phyloP scores from a whole-genome alignment of 345 rosid genomes.

The Leavenworthia alabamica region DNA sequence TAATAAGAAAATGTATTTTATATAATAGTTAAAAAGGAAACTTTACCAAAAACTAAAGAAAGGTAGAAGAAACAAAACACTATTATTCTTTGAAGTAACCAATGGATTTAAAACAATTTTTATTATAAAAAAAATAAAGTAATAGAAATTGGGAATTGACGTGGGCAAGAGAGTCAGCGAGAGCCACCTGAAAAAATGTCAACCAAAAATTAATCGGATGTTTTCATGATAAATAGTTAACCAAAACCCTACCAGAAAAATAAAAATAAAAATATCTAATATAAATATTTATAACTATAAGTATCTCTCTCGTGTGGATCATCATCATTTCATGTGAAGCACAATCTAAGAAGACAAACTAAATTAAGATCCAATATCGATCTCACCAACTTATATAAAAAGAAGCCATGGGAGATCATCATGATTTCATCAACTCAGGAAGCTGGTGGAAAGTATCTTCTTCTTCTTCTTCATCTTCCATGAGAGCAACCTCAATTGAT shows the following conservation, averaged over 20 bases:
- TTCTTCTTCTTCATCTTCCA: constrained; percentile 49
- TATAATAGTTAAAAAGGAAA: background rate
- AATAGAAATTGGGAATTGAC: constrained; percentile 25
- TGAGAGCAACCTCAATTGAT: constrained; percentile 57
- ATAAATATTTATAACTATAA: constrained; percentile 29
- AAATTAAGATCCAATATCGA: constrained; percentile 25
- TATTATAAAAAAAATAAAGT: background rate
- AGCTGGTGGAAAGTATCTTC: constrained; percentile 35
- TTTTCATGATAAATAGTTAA: constrained; percentile 24
- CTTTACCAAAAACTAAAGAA: constrained; percentile 13
- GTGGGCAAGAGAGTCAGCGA: constrained; percentile 33
- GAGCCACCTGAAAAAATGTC: constrained; percentile 37
- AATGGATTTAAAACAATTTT: background rate
- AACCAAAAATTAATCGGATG: constrained; percentile 26
- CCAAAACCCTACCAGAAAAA: constrained; percentile 30
- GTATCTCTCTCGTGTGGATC: constrained; percentile 29
- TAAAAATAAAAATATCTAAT: background rate
- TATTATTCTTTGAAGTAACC: constrained; percentile 1
- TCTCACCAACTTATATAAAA: background rate
- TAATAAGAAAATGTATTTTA: background rate
- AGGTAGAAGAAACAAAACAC: constrained; percentile 13
- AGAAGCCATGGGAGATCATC: constrained; percentile 34
- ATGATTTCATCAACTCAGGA: constrained; percentile 33
- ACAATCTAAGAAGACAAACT: constrained; percentile 24
- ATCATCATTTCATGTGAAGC: constrained; percentile 34